phyloP scores from a whole-genome alignment of 106 monocot genomes.

The Acorus calamus region DNA sequence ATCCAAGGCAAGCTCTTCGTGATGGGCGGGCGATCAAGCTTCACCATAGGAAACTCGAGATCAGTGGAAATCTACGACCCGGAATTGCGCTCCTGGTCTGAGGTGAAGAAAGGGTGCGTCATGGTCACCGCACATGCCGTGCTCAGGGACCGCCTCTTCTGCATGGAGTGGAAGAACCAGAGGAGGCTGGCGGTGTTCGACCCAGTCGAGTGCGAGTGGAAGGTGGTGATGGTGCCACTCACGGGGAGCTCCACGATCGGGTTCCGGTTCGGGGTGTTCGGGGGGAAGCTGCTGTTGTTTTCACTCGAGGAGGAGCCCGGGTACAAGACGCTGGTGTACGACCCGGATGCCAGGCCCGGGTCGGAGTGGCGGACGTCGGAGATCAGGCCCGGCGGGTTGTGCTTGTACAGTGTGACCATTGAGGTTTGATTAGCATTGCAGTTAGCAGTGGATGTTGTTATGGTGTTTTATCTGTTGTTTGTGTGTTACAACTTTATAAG shows the following conservation, averaged over 20 bases:
- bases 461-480: no score
- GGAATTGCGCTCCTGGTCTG: constrained; percentile 28
- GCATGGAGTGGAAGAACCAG: constrained; percentile 88
- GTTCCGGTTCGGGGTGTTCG: constrained; percentile 49
- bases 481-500: no score
- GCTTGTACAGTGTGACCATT: constrained; percentile 63
- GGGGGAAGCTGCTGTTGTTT: constrained; percentile 55
- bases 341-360: constrained; percentile 40
- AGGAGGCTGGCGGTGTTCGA: constrained; percentile 54
- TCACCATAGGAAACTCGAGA: constrained; percentile 67
- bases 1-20: constrained; percentile 57
- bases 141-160: constrained; percentile 50
- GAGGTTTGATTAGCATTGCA: constrained; percentile 19
- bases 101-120: constrained; percentile 75
- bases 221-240: constrained; percentile 37
- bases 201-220: constrained; percentile 41
- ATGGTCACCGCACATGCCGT: constrained; percentile 83
- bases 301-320: constrained; percentile 34
- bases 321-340: constrained; percentile 59
- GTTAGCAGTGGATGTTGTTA: no score
- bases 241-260: constrained; percentile 42
- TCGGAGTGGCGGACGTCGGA: constrained; percentile 42
- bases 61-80: constrained; percentile 62
- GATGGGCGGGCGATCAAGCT: constrained; percentile 78
- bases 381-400: constrained; percentile 45